These are phyloP conservation scores for Yamadazyma triangularis DNA, from an alignment of 1,139 yeast species.

Conservation along the genomic window DNA sequence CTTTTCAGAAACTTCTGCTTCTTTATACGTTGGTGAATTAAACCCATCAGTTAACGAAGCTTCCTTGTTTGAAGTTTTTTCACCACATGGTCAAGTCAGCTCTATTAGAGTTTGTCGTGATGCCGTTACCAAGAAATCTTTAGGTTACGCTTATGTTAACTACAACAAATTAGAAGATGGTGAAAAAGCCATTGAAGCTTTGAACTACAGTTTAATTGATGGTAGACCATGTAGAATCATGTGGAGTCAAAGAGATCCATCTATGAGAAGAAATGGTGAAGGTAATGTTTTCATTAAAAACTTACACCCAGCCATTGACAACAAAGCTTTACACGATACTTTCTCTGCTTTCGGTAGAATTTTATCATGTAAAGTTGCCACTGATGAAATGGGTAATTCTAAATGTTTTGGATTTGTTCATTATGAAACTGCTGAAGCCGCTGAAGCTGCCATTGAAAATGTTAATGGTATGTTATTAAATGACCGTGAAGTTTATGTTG, in stretches of 20 bases:
- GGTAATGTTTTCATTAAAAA: constrained; percentile 98
- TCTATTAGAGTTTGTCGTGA: constrained; percentile 99
- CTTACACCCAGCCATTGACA: constrained; percentile 97
- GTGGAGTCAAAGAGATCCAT: constrained; percentile 99
- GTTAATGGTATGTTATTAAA: constrained; percentile 98
- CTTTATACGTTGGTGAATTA: constrained; percentile 96
- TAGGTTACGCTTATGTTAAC: constrained; percentile 98
- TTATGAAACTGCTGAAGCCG: constrained; percentile 90
- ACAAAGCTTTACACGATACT: constrained; percentile 98
- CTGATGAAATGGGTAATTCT: constrained; percentile 87
- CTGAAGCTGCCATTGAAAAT: constrained; percentile 92
- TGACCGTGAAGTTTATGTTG: constrained; percentile 95
- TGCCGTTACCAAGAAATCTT: constrained; percentile 93
- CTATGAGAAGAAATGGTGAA: constrained; percentile 91
- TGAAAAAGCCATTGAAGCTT: constrained; percentile 89
- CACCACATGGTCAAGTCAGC: constrained; percentile 92
- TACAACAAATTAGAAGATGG: constrained; percentile 89
- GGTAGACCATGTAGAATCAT: constrained; percentile 98
- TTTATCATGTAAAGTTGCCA: constrained; percentile 95
- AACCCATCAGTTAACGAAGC: constrained; percentile 94
- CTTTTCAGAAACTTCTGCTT: constrained; percentile 61
- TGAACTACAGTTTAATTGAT: constrained; percentile 90
- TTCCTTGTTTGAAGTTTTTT: constrained; percentile 87
- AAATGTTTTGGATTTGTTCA: constrained; percentile 98
- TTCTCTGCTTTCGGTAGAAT: constrained; percentile 96